phyloP scores from a whole-genome alignment of 108 stramenopile species.

The Epipyxis sp. region DNA sequence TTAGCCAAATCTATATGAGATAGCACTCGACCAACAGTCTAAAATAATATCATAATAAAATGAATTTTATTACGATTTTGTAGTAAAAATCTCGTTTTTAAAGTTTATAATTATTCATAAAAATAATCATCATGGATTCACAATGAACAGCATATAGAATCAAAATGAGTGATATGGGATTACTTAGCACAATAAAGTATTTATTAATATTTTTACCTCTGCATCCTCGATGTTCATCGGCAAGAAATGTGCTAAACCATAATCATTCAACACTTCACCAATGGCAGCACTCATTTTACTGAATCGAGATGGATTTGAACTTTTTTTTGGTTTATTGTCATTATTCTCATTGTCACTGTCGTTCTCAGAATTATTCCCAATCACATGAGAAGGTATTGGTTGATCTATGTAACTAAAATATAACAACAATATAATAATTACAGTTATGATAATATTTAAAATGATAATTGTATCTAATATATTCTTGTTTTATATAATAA shows the following conservation, averaged over 20 bases:
- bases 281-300: constrained; percentile 44
- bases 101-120: not conserved
- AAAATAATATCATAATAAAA: not conserved
- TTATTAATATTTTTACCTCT: constrained; percentile 6
- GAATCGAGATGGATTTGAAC: constrained; percentile 9
- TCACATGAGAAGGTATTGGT: no score
- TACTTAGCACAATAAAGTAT: no score
- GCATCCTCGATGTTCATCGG: constrained; percentile 55
- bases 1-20: constrained; percentile 55
- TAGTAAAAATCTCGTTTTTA: no score
- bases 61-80: not conserved
- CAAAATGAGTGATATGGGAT: not conserved
- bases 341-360: not conserved
- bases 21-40: constrained; percentile 50
- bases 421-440: no score
- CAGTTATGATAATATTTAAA: no score
- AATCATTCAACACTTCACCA: constrained; percentile 58
- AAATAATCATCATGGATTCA: not conserved
- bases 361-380: not conserved
- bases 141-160: not conserved
- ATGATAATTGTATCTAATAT: no score
- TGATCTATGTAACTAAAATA: no score
- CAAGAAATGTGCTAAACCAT: constrained; percentile 45
- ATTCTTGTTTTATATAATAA: no score
- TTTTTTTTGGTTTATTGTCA: not conserved